Conservation (phyloP, 2,329 filamentous ascomycete species). For the Diaporthe helianthi region DNA sequence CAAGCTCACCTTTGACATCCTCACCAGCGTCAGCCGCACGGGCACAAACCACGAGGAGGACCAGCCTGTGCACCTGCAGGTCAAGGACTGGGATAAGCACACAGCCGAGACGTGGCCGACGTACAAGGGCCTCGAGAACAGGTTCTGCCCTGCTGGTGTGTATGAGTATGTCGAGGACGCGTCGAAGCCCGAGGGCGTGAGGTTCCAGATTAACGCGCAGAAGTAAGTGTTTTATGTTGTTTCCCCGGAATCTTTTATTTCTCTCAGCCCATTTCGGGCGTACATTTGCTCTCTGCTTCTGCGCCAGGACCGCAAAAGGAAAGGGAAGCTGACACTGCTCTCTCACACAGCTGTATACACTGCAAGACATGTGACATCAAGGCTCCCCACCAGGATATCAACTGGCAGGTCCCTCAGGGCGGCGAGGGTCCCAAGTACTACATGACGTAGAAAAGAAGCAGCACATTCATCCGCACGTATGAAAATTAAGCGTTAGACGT, state of each 20-base stretch:
- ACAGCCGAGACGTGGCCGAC: slow-evolving; percentile 81
- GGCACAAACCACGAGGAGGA: slow-evolving; percentile 99
- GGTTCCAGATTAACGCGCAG: slow-evolving; percentile 97
- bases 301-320: not conserved
- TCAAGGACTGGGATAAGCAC: slow-evolving; percentile 94
- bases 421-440: slow-evolving; percentile 80
- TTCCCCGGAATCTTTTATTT: not conserved
- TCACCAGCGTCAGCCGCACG: slow-evolving; percentile 93
- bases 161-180: slow-evolving; percentile 98
- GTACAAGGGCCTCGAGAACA: slow-evolving; percentile 92
- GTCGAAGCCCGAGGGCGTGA: slow-evolving; percentile 83
- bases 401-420: slow-evolving; percentile 94
- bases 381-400: slow-evolving; percentile 94
- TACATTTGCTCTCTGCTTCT: not conserved
- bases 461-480: not conserved
- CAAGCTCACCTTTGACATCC: slow-evolving; percentile 92
- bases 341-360: slow-evolving; percentile 80
- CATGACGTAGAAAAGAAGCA: slow-evolving; percentile 57
- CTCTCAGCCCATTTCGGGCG: not conserved
- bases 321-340: slow-evolving; percentile 40
- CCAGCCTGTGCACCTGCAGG: slow-evolving; percentile 94
- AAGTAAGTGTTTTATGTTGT: slow-evolving; percentile 70
- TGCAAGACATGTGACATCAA: slow-evolving; percentile 99
- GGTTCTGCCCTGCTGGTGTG: slow-evolving; percentile 96
- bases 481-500: too few species aligned